Conservation (phyloP, 805 yeast species). For the Hanseniaspora meyeri region DNA sequence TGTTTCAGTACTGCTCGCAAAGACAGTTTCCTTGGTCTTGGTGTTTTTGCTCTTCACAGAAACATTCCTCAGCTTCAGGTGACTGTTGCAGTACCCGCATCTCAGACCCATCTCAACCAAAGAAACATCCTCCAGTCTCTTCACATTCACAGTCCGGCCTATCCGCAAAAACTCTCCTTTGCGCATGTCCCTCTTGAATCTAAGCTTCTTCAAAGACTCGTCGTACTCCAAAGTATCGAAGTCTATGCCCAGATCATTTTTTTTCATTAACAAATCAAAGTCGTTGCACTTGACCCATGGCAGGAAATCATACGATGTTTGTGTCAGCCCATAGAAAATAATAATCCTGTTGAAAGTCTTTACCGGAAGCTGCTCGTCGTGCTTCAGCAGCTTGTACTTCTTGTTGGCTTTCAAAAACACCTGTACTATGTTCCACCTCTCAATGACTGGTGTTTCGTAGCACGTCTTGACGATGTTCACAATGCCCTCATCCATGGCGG, state of each 20-base stretch:
- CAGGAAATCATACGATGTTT: background rate
- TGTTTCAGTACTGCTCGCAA: too few species aligned
- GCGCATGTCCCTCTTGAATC: background rate
- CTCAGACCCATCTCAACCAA: constrained; percentile 7
- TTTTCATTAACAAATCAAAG: background rate
- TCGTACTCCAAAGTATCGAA: background rate
- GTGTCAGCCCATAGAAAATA: background rate
- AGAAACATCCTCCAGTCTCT: constrained; percentile 3
- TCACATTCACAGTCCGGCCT: background rate
- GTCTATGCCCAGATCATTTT: background rate
- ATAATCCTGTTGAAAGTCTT: background rate
- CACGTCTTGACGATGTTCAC: background rate
- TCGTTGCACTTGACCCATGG: background rate
- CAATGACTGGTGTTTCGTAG: background rate
- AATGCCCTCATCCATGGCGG: background rate
- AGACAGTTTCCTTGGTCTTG: background rate
- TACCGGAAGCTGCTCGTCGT: background rate
- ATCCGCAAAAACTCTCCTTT: background rate
- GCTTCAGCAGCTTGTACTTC: background rate
- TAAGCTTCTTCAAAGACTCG: background rate
- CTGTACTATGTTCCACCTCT: background rate
- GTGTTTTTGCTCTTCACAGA: background rate
- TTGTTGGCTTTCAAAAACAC: background rate
- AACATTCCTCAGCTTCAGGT: constrained; percentile 1
- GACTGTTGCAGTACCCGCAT: constrained; percentile 2